Evolutionary conservation across 495 filamentous ascomycete genomes (phyloP), one percentile per base, ranked within the genome.

Genomic region (Lichenothelia convexa): DNA sequence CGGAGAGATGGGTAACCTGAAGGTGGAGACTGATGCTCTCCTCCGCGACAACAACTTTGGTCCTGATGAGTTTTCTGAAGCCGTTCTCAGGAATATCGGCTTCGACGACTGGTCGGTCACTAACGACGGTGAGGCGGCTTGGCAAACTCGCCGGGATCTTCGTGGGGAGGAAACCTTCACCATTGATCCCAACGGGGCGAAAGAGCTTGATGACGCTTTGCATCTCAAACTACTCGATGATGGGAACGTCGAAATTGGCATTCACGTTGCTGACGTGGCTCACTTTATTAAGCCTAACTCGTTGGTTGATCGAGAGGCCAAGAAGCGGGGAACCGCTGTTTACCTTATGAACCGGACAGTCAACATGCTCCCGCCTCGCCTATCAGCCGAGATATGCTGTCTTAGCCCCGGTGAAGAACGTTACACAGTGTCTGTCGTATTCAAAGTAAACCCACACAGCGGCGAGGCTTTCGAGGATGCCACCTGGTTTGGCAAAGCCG

Each of bases 11-110:
- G 89, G 89, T 39, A 81, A 95, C 52, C 64, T 91, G 45, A 91
- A 79, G 54, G 86, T 95, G 20, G 89, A 97, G 60, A 97, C 91
- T 3, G 91, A 97, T 60, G 89, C 89, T 29, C 70, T 97, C 18
- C 75, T 97, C 27, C 75, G 89, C 31, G 89, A 97, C 57, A 97
- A 97, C 67, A 97, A 97, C 62, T 97, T 97, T 49, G 78, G 80
- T 5, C 84, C 87, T 0, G 89, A 97, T 48, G 91, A 97, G 44
- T 97, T 97, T 56, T 87, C 84, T 5, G 89, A 95, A 43, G 89
- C 91, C 24, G 91, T 97, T 15, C 59, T 87, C 36, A 84, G 87
- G 53, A 94, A 78, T 54, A 80, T 95, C 43, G 81, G 81, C 19
- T 78, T 80, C 49, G 82, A 92, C 32, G 79, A 92, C 40, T 95